phyloP scores from a whole-genome alignment of 805 yeast species.

The Candida awuae region DNA sequence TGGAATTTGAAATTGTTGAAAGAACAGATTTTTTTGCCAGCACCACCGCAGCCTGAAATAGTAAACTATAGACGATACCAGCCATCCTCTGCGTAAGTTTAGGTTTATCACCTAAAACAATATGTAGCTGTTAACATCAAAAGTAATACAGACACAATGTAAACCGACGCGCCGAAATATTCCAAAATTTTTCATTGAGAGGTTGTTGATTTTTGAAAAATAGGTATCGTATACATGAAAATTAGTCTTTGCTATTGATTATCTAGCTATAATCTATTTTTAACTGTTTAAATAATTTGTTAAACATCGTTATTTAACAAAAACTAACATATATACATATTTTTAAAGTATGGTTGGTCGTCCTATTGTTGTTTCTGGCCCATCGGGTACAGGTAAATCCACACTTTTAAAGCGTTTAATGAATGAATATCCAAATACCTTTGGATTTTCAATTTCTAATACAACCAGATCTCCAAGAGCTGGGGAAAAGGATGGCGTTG shows the following conservation, averaged over 20 bases:
- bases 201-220: too few species aligned
- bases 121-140: too few species aligned
- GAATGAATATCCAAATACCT: slow-evolving; percentile 80
- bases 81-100: too few species aligned
- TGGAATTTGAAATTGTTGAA: slow-evolving; percentile 10
- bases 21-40: slow-evolving; percentile 1
- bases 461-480: slow-evolving; percentile 88
- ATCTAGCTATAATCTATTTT: too few species aligned
- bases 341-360: slow-evolving; percentile 31
- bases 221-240: too few species aligned
- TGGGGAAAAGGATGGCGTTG: slow-evolving; percentile 85
- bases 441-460: slow-evolving; percentile 91
- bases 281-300: too few species aligned
- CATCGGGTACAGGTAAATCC: slow-evolving; percentile 95
- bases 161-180: too few species aligned
- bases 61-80: too few species aligned
- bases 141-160: too few species aligned
- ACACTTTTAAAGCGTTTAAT: slow-evolving; percentile 84
- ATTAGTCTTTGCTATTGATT: too few species aligned
- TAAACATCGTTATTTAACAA: not conserved
- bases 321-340: not conserved
- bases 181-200: too few species aligned
- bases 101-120: too few species aligned
- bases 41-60: not conserved
- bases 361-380: slow-evolving; percentile 95